Base-by-base conservation (phyloP, 2,329 filamentous ascomycete genomes). In the Xylaria sp. region DNA sequence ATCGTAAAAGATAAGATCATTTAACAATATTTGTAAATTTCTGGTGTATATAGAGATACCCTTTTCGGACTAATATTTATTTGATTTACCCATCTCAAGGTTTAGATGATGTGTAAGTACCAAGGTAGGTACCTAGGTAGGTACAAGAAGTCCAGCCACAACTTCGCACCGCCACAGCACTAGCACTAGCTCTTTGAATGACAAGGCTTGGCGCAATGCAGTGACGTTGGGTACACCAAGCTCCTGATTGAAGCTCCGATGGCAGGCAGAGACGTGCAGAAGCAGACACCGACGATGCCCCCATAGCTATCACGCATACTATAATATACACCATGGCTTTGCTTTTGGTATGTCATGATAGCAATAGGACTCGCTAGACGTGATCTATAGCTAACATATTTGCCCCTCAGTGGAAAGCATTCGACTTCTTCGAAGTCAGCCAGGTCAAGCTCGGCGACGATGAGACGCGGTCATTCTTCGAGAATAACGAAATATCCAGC, bases 351-450 rank as follows among this genome's bases (percentile, higher is more conserved):
- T 68, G 75, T 69, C 45, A 34, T 6, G 15, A 50, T 20, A 25
- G 9, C 6, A 6, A 4, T 13, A 18, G 18, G 3, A 5, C n/a
- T 36, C 15, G 13, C 20, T 23, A 10, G 13, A 23, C 2, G 10
- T 34, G 30, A 45, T 20, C 30, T 13, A 56, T 30, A n/a, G 60
- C 72, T 75, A 68, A 75, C 61, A 10, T n/a, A 23, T 57, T 6
- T 18, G 10, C 30, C 20, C 12, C 18, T 23, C 73, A 97, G 95
- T 98, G 96, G 95, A 97, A 97, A 92, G 91, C 92, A 75, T 99
- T 99, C 85, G 94, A 97, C 86, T 99, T 99, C 90, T 98, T 99
- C 88, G 93, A 97, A 82, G 93, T 97, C 80, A 90, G 90, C 79
- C 91, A 92, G 79, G 90, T 97, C 80, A 89, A 91, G 77, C 86